Evolutionary conservation across 495 filamentous ascomycete genomes (phyloP), one percentile per base, ranked within the genome.

Genomic region (Xylaria longipes): DNA sequence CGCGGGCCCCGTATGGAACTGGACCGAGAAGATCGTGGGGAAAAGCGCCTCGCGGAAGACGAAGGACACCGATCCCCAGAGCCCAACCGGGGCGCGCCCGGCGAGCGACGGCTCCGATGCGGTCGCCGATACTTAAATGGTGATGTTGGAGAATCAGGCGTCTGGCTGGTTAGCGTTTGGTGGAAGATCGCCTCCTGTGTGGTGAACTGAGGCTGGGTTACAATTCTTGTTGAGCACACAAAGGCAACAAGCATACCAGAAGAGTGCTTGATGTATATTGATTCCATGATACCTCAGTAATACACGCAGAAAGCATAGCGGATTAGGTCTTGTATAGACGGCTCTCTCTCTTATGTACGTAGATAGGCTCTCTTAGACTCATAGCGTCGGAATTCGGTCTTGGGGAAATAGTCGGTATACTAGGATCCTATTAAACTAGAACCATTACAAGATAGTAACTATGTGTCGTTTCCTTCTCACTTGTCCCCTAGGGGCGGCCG

Each of bases 11-110:
- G 73, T 77, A 4, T 88, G 86, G 87, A 88, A 85, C 75, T 89
- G 87, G 87, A 84, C 85, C 2, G 86, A 89, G 73, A 86, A 85
- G 70, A 87, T 89, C 72, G 86, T 84, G 0, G 87, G 87, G 0
- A 86, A 83, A 70, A 81, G 83, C n/a, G 79, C 78, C 50, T 56
- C 67, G 31, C 75, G 72, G 66, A 75, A 60, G 43, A 65, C 48
- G 58, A 75, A 73, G 56, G 41, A 5, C 7, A 31, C 22, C 35
- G 54, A 25, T 11, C 17, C 64, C 37, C 70, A 72, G 35, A 72
- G 54, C 45, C 52, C 70, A 45, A 33, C 41, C 27, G n/a, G 25
- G 33, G 29, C 69, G 8, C 12, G 39, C 33, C 48, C 48, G 8
- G 48, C 3, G 6, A 70, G 25, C 35, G n/a, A 35, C n/a, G 15